Evolutionary conservation across 2,329 filamentous ascomycete genomes (phyloP).

Genomic region (Knoxdaviesia capensis): DNA sequence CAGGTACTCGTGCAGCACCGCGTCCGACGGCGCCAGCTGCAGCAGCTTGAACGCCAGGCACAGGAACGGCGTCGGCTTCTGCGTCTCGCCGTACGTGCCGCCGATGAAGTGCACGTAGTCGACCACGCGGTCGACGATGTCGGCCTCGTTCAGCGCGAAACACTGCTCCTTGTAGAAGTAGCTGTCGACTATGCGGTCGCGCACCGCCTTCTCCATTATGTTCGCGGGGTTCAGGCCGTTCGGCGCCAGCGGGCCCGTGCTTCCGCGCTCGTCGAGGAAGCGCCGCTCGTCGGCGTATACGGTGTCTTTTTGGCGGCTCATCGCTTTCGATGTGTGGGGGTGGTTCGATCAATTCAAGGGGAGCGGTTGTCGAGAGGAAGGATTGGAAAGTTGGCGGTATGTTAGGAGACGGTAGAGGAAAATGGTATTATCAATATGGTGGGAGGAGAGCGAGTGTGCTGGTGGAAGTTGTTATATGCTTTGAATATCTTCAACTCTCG

Average conservation of each 20-base stretch:
- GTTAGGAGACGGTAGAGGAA: too few species aligned
- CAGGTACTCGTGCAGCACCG: slow-evolving; percentile 64
- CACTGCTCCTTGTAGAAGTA: slow-evolving; percentile 99
- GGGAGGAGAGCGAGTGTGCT: too few species aligned
- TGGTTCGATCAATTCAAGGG: too few species aligned
- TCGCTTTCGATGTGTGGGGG: too few species aligned
- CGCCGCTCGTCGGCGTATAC: slow-evolving; percentile 62
- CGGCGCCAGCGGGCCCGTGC: slow-evolving; percentile 52
- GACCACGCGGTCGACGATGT: slow-evolving; percentile 74
- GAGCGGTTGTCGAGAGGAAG: too few species aligned
- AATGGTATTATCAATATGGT: too few species aligned
- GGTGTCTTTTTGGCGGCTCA: slow-evolving; percentile 13
- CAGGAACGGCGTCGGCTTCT: slow-evolving; percentile 80
- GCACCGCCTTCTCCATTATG: slow-evolving; percentile 86
- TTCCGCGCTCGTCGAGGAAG: slow-evolving; percentile 83
- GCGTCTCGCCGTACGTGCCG: slow-evolving; percentile 66
- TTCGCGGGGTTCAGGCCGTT: slow-evolving; percentile 88
- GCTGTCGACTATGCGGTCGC: slow-evolving; percentile 83
- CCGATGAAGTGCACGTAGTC: slow-evolving; percentile 67
- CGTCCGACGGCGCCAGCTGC: slow-evolving; percentile 64
- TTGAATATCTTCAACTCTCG: too few species aligned
- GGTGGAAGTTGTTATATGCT: too few species aligned
- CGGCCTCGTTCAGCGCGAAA: slow-evolving; percentile 74
- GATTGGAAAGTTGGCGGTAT: too few species aligned
- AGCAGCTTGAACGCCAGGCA: slow-evolving; percentile 90